A percentile compares a stretch with the other conserved stretches of the same genome.
phyloP scores from a whole-genome alignment of 2,329 filamentous ascomycete species.

The Colletotrichum shisoi region DNA sequence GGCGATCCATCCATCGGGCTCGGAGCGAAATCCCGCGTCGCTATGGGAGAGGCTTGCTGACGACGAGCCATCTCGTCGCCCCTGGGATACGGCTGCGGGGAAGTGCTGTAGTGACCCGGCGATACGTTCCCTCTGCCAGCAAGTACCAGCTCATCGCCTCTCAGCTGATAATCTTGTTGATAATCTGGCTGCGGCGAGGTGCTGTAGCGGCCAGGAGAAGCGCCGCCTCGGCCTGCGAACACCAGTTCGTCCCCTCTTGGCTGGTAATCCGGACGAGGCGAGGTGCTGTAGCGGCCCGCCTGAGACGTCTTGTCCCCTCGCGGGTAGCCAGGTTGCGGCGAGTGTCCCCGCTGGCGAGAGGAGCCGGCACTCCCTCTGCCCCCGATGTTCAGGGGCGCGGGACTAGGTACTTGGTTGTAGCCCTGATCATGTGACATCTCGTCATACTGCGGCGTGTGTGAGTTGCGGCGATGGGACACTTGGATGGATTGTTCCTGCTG shows the following conservation, averaged over 20 bases:
- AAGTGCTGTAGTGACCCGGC: slow-evolving; percentile 46
- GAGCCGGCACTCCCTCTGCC: slow-evolving; percentile 46
- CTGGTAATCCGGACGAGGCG: slow-evolving; percentile 39
- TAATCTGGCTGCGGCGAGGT: slow-evolving; percentile 41
- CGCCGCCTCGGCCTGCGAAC: slow-evolving; percentile 49
- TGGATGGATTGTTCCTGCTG: slow-evolving; percentile 21
- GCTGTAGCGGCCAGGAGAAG: slow-evolving; percentile 46
- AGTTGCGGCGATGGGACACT: slow-evolving; percentile 3
- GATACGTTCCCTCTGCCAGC: slow-evolving; percentile 48
- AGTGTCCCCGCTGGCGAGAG: slow-evolving; percentile 29
- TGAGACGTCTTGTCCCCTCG: slow-evolving; percentile 25
- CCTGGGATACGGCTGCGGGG: slow-evolving; percentile 39
- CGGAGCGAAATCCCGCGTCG: slow-evolving; percentile 49
- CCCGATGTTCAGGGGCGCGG: slow-evolving; percentile 57
- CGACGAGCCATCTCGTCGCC: slow-evolving; percentile 27
- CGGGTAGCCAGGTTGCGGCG: slow-evolving; percentile 22
- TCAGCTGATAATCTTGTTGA: slow-evolving; percentile 36
- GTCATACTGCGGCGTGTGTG: slow-evolving; percentile 46
- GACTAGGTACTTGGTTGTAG: slow-evolving; percentile 52
- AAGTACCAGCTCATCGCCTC: slow-evolving; percentile 43
- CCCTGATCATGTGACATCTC: slow-evolving; percentile 45
- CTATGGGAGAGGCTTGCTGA: slow-evolving; percentile 45
- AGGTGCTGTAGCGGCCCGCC: slow-evolving; percentile 44
- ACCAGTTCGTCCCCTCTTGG: slow-evolving; percentile 32
- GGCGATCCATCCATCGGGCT: slow-evolving; percentile 44